Base-by-base conservation (phyloP, 2,329 filamentous ascomycete genomes). In the Aspergillus vadensis region DNA sequence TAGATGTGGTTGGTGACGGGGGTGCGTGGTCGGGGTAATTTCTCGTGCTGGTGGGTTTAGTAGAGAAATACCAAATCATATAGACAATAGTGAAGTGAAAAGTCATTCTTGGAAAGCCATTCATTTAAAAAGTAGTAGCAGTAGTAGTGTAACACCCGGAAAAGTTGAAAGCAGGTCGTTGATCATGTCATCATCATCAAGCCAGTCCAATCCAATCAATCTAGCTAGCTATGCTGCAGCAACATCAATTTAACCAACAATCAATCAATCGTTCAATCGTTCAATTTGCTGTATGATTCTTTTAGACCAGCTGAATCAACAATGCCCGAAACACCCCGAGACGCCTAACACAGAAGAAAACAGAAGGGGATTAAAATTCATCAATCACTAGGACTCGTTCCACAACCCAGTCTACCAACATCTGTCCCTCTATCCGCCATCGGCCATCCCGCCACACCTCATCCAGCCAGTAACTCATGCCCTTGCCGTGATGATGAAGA, bases 401-500 rank as follows among this genome's bases (percentile, higher is more conserved):
- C 23, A 80, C 74, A 44, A 78, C 52, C 71, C 71, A 76, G 65
- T 81, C 75, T 3, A 75, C 71, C 21, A 79, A 58, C 39, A 63
- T 68, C 63, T 81, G 79, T 7, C 74, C 72, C 55, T 79, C 78
- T 53, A 72, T 67, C 54, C 72, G 78, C 78, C 78, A 80, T 58
- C 67, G 67, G n/a, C 67, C 78, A 64, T 71, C 72, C n/a, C 59
- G 52, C 75, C 76, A 80, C 25, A 76, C 68, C 61, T 77, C 74
- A 48, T 70, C 62, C 23, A 72, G 38, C 76, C 76, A 75, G 65
- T 75, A 75, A 55, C 62, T 63, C 72, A 70, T 73, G 25, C 65
- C 57, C 59, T 69, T 69, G 23, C 65, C 59, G 39, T 65, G 56
- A 27, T 61, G 53, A 62, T 61, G 61, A 38, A 65, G 51, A 43